A percentile compares a stretch with the other conserved stretches of the same genome.
phyloP scores from a whole-genome alignment of 148 eudicot species.

The Camellia japonica region DNA sequence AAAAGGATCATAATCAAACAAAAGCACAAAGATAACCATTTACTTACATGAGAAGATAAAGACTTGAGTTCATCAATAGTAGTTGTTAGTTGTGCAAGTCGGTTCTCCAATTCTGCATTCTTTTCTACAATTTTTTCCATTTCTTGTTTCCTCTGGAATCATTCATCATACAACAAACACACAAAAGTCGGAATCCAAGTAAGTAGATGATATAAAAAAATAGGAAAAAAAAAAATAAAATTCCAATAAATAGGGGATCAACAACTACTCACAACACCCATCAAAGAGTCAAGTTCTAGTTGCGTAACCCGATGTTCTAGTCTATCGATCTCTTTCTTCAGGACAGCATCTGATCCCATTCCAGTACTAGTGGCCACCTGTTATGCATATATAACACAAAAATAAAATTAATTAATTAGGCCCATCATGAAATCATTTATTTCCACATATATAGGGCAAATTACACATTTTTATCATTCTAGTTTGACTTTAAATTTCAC shows the following conservation, averaged over 20 bases:
- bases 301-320: constrained; percentile 1
- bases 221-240: no score
- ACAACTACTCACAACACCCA: background rate
- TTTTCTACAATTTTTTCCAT: constrained; percentile 2
- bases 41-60: background rate
- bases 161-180: no score
- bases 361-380: background rate
- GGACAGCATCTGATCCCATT: background rate
- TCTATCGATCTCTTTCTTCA: constrained; percentile 1
- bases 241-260: background rate
- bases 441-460: no score
- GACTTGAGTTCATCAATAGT: background rate
- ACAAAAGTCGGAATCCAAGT: no score
- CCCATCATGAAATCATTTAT: no score
- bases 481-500: no score
- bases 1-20: no score
- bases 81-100: background rate
- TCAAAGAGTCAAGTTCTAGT: constrained; percentile 10
- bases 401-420: no score
- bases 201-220: background rate
- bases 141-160: constrained; percentile 1
- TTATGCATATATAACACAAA: background rate
- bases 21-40: background rate
- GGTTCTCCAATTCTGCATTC: constrained; percentile 1
- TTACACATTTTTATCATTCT: no score